Base-by-base conservation (phyloP, 2,329 filamentous ascomycete species). In the Epichloe hybrida region DNA sequence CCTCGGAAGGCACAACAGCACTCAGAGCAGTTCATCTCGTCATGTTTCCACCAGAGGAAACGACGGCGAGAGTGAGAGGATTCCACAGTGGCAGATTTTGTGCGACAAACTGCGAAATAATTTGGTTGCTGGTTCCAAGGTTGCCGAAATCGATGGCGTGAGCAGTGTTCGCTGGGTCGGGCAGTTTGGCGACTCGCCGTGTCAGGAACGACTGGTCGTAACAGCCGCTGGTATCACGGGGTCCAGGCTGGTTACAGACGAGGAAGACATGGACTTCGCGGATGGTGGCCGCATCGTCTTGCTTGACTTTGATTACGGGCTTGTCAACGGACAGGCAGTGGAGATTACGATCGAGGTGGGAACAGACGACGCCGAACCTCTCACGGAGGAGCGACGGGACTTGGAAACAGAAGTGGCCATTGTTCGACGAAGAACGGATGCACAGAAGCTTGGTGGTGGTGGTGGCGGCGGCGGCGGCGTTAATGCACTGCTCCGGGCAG, bases 331-430 rank as follows among this genome's bases (percentile, higher is more conserved):
- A 3, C 64, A 67, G 42, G 72, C 73, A 51, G 68, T 66, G 1
- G 77, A 84, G 53, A 66, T 86, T 41, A 81, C 75, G 1, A 83
- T 93, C 49, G 86, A 91, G 61, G 80, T 91, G 27, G 87, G 87
- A 11, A 80, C 81, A 35, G 76, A 76, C 23, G 73, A 82, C 46
- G 80, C 86, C 0, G 85, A 88, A 61, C 69, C 80, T 0, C 68
- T 93, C 17, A 79, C 83, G 57, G 87, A 91, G 61, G 84, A 87
- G 59, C 76, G 78, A 55, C 79, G 84, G 21, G 86, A 88, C 58
- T 72, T 91, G 52, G 86, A 84, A 51, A 80, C 82, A 1, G 86
- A 90, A 63, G 86, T 93, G 20, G 87, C 86, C 55, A 80, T 91
- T 58, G 84, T 88, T 48, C 77, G 86, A 57, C 76, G 85, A 55